A percentile compares a stretch with the other conserved stretches of the same genome.
phyloP scores from a whole-genome alignment of 139 green algal species.

The Coelastrella sp. region DNA sequence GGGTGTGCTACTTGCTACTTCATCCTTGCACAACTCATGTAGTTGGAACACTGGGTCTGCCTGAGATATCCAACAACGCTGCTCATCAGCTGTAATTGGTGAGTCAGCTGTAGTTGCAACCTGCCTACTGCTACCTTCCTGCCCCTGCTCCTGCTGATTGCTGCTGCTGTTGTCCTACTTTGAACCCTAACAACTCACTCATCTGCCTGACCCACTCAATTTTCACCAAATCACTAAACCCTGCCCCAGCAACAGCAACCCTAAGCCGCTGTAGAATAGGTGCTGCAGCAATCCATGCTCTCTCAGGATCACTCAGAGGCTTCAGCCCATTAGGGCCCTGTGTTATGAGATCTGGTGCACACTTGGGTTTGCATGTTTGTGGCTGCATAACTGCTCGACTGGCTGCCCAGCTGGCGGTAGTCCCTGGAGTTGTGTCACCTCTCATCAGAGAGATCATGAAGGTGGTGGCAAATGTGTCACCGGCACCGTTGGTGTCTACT shows the following conservation, averaged over 20 bases:
- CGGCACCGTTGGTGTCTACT: constrained; percentile 87
- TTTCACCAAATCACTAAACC: neutral
- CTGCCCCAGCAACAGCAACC: neutral
- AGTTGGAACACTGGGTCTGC: too few relatives aligned
- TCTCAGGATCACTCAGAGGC: neutral
- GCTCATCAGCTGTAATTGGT: too few relatives aligned
- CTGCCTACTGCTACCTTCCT: neutral
- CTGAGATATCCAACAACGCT: too few relatives aligned
- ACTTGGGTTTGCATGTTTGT: constrained; percentile 78
- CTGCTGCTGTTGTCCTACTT: constrained; percentile 41
- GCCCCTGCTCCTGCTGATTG: constrained; percentile 33
- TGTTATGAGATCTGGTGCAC: constrained; percentile 44
- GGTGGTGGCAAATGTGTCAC: constrained; percentile 83
- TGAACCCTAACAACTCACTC: constrained; percentile 14
- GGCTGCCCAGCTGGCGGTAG: constrained; percentile 66
- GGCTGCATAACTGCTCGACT: constrained; percentile 68
- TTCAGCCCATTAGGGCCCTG: neutral
- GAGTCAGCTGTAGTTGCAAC: too few relatives aligned
- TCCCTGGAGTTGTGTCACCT: constrained; percentile 50
- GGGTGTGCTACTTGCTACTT: too few relatives aligned
- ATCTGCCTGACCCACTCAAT: constrained; percentile 27
- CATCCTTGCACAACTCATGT: too few relatives aligned
- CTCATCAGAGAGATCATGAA: constrained; percentile 76
- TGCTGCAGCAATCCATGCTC: neutral
- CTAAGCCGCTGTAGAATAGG: neutral